Base-by-base conservation (phyloP, 129 eudicot species). In the Helichrysum umbraculigerum region DNA sequence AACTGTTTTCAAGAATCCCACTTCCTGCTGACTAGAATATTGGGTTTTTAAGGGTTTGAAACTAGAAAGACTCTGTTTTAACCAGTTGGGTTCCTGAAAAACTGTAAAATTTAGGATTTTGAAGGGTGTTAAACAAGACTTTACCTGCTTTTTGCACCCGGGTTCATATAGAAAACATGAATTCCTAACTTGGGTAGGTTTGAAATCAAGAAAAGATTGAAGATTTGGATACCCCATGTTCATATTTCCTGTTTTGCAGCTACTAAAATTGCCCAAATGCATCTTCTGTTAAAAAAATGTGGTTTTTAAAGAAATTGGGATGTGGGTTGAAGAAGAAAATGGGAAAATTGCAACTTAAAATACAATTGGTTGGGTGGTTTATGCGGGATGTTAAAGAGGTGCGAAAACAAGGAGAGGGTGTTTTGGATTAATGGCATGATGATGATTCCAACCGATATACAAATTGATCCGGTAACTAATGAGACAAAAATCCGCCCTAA, bases 401-500 rank as follows among this genome's bases (percentile, higher is more conserved):
- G 58, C 32, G 30, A 63, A 71, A 51, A 78, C 59, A 62, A 71
- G 70, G 39, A 22, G 50, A 42, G 60, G 71, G 44, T 71, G 56
- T 59, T 65, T 67, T 65, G 81, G 83, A 75, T 74, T 74, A 70
- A 20, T 76, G 70, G 32, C 78, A 79, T 61, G 81, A 76, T 64
- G 76, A 76, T 81, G 85, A 74, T 75, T 68, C 81, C 81, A 71
- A 70, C 72, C 41, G 56, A 39, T 56, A 42, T 30, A 29, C 52
- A 59, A 58, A 35, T 58, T 68, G 86, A 83, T 83, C 37, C 81
- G 63, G 61, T 72, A 14, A 20, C 69, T 41, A 75, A 78, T 37
- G 83, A 83, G 86, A 83, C 86, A 83, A 83, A 77, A 78, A 19
- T 21, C 34, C 21, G 5, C 42, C 42, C 41, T 6, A 65, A 76